phyloP scores from a whole-genome alignment of 176 grass and related monocot genomes.

The Oryza meyeriana region DNA sequence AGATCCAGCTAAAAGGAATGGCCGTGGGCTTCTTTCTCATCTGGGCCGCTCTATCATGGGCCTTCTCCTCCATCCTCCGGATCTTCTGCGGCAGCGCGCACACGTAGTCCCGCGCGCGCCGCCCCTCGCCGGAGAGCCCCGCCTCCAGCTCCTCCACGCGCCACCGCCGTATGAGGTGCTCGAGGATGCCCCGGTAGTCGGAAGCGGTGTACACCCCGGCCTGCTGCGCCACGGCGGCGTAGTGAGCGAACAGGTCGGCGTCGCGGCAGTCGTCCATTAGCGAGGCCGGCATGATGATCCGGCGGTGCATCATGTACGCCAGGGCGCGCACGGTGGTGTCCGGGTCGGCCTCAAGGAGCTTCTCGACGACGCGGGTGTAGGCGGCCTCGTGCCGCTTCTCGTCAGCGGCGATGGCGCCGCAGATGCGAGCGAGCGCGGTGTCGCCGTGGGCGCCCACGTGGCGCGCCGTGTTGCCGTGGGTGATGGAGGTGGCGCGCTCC shows the following conservation, averaged over 20 bases:
- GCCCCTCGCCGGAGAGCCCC: constrained; percentile 57
- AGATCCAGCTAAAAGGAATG: constrained; percentile 64
- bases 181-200: constrained; percentile 65
- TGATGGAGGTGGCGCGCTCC: constrained; percentile 71
- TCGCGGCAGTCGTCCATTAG: constrained; percentile 59
- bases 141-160: constrained; percentile 33
- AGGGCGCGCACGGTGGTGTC: constrained; percentile 55
- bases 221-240: constrained; percentile 42
- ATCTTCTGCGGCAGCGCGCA: constrained; percentile 53
- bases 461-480: constrained; percentile 70
- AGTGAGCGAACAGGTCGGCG: constrained; percentile 46
- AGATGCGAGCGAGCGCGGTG: constrained; percentile 45
- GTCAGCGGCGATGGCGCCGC: constrained; percentile 66
- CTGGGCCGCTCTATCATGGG: constrained; percentile 14
- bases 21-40: not conserved
- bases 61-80: constrained; percentile 47
- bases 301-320: constrained; percentile 71
- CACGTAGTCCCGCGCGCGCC: constrained; percentile 56
- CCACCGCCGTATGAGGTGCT: constrained; percentile 58
- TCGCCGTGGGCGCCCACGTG: constrained; percentile 48
- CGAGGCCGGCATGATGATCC: constrained; percentile 56
- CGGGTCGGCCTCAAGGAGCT: constrained; percentile 56
- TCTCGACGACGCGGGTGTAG: constrained; percentile 46
- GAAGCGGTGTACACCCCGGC: constrained; percentile 49
- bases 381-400: constrained; percentile 86